A percentile compares a stretch with the other conserved stretches of the same genome.
These are phyloP conservation scores for Daldinia loculata DNA, from an alignment of 495 filamentous ascomycete species.

Conservation along the genomic window DNA sequence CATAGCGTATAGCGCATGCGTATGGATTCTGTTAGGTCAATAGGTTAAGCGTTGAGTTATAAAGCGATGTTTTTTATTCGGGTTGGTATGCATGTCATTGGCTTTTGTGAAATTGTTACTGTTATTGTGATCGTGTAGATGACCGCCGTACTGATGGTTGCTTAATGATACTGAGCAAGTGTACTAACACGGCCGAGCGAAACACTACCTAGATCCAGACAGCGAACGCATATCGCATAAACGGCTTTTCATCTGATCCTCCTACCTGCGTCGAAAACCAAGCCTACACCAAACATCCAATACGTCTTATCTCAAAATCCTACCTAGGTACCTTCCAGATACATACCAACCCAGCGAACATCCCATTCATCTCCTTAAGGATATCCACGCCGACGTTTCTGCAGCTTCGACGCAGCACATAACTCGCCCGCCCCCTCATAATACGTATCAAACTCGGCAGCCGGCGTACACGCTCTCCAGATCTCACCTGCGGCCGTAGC, in stretches of 20 bases:
- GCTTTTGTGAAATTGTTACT: background rate
- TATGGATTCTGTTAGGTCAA: background rate
- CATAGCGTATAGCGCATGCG: background rate
- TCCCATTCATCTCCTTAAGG: background rate
- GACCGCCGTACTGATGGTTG: background rate
- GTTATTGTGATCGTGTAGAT: background rate
- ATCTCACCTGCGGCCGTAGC: background rate
- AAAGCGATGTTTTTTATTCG: background rate
- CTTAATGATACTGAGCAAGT: background rate
- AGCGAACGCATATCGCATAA: too few species aligned
- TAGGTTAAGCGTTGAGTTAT: background rate
- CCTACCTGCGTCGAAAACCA: background rate
- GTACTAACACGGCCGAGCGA: background rate
- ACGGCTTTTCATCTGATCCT: background rate
- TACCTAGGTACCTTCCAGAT: background rate
- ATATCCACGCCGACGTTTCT: slow-evolving; percentile 1
- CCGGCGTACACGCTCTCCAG: slow-evolving; percentile 28
- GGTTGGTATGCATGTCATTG: background rate
- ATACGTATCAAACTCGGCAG: slow-evolving; percentile 31
- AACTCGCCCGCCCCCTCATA: slow-evolving; percentile 33
- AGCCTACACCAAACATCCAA: background rate
- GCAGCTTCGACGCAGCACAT: slow-evolving; percentile 24
- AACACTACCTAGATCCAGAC: background rate
- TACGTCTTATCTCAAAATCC: background rate
- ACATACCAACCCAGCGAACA: background rate